Base-by-base conservation (phyloP, 139 green algal species). In the Micractinium sp. region DNA sequence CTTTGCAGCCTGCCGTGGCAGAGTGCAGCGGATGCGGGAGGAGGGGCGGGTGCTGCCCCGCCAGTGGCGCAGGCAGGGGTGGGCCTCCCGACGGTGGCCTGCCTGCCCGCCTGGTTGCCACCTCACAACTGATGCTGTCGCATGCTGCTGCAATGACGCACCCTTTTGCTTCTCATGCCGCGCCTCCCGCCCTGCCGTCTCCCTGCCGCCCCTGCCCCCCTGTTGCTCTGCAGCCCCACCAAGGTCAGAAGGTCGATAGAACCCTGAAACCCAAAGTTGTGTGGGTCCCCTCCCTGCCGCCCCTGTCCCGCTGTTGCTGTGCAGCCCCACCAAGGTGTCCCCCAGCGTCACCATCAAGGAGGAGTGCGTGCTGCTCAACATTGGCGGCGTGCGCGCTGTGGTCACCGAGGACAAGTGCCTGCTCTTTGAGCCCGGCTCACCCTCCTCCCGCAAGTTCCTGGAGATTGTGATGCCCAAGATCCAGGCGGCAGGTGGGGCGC, bases 341-440 rank as follows among this genome's bases (percentile, higher is more conserved):
- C 95, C 95, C 39, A 94, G 91, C 85, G 96, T 99, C 81, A 96
- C 93, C 25, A 94, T 98, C 83, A 97, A 97, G 88, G 97, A 99
- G 63, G 94, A 97, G 60, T 95, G 94, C 29, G 89, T 99, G 75
- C 93, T 99, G 77, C 91, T 99, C 79, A 98, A 97, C 92, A 90
- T 99, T 47, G 95, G 96, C 0, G 82, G 88, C 53, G 81, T 92
- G 56, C 87, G 94, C 33, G 85, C 94, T 3, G 96, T 99, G 85
- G 93, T 98, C 36, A 94, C 93, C 0, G 93, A 94, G 5, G 93
- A 98, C 53, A 96, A 96, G 89, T 95, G 96, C 71, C 88, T 98
- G 77, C 90, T 99, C 36, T 98, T 99, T 92, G 97, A 99, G 90
- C 96, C 97, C 7, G 79, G 76, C 81, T 93, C 73, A 35, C 79